Evolutionary conservation across 129 eudicot genomes (phyloP).

Genomic region (Lactuca saligna): DNA sequence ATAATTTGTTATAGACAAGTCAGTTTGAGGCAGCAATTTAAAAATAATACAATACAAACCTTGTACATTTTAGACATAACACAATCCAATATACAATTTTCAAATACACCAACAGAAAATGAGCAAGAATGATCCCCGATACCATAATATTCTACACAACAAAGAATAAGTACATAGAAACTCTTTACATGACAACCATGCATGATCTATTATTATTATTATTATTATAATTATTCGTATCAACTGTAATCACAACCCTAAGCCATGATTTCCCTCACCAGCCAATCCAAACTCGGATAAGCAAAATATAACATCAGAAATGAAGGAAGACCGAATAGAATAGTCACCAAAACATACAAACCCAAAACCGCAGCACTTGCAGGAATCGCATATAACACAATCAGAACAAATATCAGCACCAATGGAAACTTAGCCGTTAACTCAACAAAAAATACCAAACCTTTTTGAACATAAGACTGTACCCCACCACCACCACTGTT

Average conservation of each 20-base stretch:
- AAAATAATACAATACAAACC: background rate
- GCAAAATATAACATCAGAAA: conserved; percentile 65
- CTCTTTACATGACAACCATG: too few species aligned
- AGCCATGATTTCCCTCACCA: conserved; percentile 58
- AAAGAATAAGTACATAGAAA: too few species aligned
- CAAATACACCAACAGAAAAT: background rate
- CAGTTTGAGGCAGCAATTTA: too few species aligned
- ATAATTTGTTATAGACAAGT: too few species aligned
- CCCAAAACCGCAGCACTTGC: conserved; percentile 61
- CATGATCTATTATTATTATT: too few species aligned
- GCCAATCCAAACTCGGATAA: conserved; percentile 82
- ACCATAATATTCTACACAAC: background rate
- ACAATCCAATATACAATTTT: too few species aligned
- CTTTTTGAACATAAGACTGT: conserved; percentile 37
- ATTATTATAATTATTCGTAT: background rate
- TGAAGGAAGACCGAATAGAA: conserved; percentile 65
- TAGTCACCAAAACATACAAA: conserved; percentile 52
- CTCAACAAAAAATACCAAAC: conserved; percentile 47
- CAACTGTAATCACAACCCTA: conserved; percentile 33
- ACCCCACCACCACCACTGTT: conserved; percentile 27
- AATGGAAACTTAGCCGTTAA: conserved; percentile 62
- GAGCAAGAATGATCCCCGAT: background rate
- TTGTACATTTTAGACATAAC: background rate
- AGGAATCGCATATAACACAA: conserved; percentile 58
- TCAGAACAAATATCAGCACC: conserved; percentile 55